A percentile compares a stretch with the other conserved stretches of the same genome.
Evolutionary conservation across 2,329 filamentous ascomycete species (phyloP).

Genomic region (Alternaria rosae): DNA sequence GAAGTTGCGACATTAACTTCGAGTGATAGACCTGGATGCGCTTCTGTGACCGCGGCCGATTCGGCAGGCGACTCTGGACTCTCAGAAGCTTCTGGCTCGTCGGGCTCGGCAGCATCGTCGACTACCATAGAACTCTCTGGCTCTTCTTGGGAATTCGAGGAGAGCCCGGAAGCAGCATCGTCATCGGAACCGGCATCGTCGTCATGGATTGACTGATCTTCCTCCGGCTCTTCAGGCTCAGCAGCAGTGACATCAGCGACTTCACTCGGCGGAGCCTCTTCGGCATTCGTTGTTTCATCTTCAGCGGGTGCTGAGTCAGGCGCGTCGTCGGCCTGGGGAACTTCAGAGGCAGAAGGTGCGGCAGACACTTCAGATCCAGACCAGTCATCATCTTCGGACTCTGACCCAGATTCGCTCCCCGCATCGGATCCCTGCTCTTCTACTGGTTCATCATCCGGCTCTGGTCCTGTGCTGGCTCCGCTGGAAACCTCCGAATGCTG

Average conservation of each 20-base stretch:
- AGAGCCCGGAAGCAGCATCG: constrained; percentile 4
- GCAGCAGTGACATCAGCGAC: neutral
- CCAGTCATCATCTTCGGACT: constrained; percentile 13
- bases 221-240: constrained; percentile 5
- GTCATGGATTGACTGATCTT: neutral
- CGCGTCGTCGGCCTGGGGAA: constrained; percentile 1
- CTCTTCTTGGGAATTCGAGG: neutral
- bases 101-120: constrained; percentile 1
- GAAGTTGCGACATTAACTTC: constrained; percentile 3
- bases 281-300: constrained; percentile 4
- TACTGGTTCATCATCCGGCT: neutral
- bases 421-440: constrained; percentile 1
- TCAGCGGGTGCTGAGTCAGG: constrained; percentile 1
- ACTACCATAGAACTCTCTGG: neutral
- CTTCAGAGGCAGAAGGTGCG: constrained; percentile 1
- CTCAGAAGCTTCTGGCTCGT: neutral
- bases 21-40: neutral
- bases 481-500: neutral
- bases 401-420: constrained; percentile 9
- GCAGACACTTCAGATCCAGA: constrained; percentile 19
- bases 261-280: neutral
- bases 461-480: neutral
- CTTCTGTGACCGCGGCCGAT: neutral
- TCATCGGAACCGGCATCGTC: neutral
- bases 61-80: constrained; percentile 4